These are phyloP conservation scores for Pseudogymnoascus sp. DNA, from an alignment of 2,329 filamentous ascomycete genomes.

Conservation along the genomic window DNA sequence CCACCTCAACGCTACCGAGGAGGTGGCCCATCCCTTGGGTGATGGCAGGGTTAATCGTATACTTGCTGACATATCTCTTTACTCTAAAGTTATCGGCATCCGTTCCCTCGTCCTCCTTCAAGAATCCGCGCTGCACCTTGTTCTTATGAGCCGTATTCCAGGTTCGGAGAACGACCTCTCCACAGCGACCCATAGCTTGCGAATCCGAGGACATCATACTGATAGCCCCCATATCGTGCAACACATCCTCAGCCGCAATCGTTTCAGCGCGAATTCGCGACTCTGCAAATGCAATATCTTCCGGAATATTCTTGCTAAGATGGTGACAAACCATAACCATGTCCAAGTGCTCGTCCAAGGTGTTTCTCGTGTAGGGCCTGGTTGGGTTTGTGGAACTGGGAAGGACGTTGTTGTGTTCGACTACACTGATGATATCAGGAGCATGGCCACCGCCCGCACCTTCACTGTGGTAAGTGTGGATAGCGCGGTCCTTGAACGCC, in stretches of 20 bases:
- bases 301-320: constrained; percentile 82
- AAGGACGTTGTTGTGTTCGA: constrained; percentile 80
- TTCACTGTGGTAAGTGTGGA: constrained; percentile 96
- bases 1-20: constrained; percentile 78
- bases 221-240: constrained; percentile 91
- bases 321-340: constrained; percentile 99
- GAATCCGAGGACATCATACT: constrained; percentile 96
- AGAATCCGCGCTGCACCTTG: constrained; percentile 69
- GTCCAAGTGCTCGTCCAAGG: constrained; percentile 90
- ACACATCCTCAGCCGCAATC: constrained; percentile 90
- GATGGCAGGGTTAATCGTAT: constrained; percentile 89
- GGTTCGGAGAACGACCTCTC: constrained; percentile 84
- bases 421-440: constrained; percentile 90
- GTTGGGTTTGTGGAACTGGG: constrained; percentile 91
- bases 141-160: constrained; percentile 99
- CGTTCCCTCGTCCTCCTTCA: constrained; percentile 71
- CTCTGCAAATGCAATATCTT: constrained; percentile 93
- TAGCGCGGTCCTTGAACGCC: constrained; percentile 79
- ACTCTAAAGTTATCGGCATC: constrained; percentile 85
- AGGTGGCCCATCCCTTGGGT: constrained; percentile 85
- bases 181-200: constrained; percentile 93
- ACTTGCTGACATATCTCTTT: constrained; percentile 89
- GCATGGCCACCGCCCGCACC: constrained; percentile 91
- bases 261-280: constrained; percentile 91
- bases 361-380: constrained; percentile 82